Base-by-base conservation (phyloP, 305 asterid species). In the Solanum aculeatissimum region DNA sequence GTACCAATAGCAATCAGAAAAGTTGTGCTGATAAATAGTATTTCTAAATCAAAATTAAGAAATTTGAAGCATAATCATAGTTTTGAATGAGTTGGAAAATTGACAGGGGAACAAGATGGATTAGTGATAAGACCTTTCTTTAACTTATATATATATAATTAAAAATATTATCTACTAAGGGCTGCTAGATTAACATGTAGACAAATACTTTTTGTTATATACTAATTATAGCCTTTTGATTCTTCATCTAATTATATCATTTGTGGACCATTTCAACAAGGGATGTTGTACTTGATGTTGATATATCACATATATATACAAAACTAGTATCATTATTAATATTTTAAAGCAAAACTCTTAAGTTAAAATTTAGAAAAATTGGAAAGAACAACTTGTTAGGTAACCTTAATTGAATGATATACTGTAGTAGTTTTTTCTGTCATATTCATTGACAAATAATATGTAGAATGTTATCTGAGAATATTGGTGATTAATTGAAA, bases 91-190 rank as follows among this genome's bases (percentile, higher is more conserved):
- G 47, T 51, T 69, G 65, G 35, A 58, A 83, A 40, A 27, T 9
- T 80, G 83, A 83, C 83, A 63, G 71, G 40, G 27, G 54, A 70
- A 68, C 53, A 55, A 72, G 75, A 72, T 32, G 72, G 83, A 87
- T 83, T 69, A 23, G 54, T 81, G 86, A 58, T 65, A 58, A n/a
- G 47, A 54, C 75, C n/a, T 57, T 57, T 55, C 29, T 74, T 86
- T 79, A 60, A 27, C 9, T 25, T 11, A 6, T 14, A 15, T 70
- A 45, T 9, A n/a, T n/a, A 57, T n/a, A 57, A 81, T 40, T 78
- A 29, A 13, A 25, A 47, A 74, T 23, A 12, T 43, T 77, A 66
- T 86, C 82, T 25, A 27, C 32, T 43, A 40, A 82, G 83, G 86
- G 86, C 80, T 77, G 86, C 86, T 83, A n/a, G 27, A 25, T 45